These are phyloP conservation scores for Bipolaris oryzae DNA, from an alignment of 2,329 filamentous ascomycete genomes.

Conservation along the genomic window DNA sequence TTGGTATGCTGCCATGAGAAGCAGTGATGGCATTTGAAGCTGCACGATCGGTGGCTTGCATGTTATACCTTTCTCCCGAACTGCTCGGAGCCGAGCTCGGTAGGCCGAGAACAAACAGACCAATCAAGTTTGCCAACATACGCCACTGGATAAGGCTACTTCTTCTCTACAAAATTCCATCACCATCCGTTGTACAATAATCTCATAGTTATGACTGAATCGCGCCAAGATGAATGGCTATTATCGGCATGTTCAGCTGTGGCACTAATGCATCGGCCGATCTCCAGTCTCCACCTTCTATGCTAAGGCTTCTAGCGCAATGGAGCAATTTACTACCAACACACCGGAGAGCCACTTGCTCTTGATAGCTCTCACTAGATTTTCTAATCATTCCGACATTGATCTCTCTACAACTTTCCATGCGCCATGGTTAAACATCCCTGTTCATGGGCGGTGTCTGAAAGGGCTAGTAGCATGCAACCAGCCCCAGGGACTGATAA, in stretches of 20 bases:
- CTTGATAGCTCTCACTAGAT: neutral
- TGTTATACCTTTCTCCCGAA: neutral
- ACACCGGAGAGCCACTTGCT: neutral
- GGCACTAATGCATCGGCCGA: neutral
- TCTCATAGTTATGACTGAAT: neutral
- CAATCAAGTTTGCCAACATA: neutral
- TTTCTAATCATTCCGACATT: neutral
- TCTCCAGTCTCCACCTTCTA: neutral
- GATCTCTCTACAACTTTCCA: neutral
- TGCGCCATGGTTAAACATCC: neutral
- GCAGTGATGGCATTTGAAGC: neutral
- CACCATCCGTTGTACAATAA: neutral
- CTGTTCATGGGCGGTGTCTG: neutral
- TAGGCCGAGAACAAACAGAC: neutral
- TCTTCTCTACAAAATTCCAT: neutral
- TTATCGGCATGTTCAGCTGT: neutral
- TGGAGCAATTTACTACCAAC: neutral
- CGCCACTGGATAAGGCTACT: neutral
- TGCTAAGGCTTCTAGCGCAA: neutral
- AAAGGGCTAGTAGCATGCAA: neutral
- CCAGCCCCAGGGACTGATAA: neutral
- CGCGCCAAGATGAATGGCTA: neutral
- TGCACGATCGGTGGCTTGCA: neutral
- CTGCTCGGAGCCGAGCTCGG: neutral
- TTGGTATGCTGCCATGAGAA: neutral